Conservation (phyloP, 2,329 filamentous ascomycete species). For the Fusarium sp. region DNA sequence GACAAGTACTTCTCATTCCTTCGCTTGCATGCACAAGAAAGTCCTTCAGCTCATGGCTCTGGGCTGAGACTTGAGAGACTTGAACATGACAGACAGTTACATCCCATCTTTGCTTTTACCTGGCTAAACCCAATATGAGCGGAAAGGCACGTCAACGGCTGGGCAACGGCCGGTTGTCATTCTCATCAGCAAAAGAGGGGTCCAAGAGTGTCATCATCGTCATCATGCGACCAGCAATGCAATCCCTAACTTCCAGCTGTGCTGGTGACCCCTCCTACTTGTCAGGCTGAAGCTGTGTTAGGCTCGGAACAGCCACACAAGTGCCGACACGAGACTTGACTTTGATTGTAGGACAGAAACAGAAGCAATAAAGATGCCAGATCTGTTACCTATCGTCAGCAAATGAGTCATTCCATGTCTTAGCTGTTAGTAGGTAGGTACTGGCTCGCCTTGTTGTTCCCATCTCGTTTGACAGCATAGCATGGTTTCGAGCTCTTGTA, state of each 20-base stretch:
- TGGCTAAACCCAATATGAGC: slow-evolving; percentile 12
- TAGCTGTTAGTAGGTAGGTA: not conserved
- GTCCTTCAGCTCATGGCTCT: not conserved
- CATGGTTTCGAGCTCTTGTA: not conserved
- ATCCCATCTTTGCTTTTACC: not conserved
- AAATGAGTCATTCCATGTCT: not conserved
- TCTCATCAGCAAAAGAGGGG: slow-evolving; percentile 22
- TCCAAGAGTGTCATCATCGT: slow-evolving; percentile 40
- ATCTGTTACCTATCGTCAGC: too few relatives aligned
- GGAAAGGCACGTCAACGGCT: slow-evolving; percentile 33
- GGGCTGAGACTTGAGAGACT: not conserved
- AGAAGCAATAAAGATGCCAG: too few relatives aligned
- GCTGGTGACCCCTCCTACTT: slow-evolving; percentile 18
- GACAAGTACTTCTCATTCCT: not conserved
- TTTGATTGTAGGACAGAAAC: slow-evolving; percentile 23
- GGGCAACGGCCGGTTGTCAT: slow-evolving; percentile 12
- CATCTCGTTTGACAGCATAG: not conserved
- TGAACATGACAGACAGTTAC: not conserved
- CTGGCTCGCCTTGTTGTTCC: not conserved
- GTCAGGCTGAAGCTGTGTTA: slow-evolving; percentile 4
- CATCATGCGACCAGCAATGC: slow-evolving; percentile 29
- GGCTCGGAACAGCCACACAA: slow-evolving; percentile 32
- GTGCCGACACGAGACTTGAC: slow-evolving; percentile 35
- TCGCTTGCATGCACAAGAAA: not conserved
- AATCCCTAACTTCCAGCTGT: not conserved